These are phyloP conservation scores for Trichoderma brevicompactum DNA, from an alignment of 2,329 filamentous ascomycete genomes.

Conservation along the genomic window DNA sequence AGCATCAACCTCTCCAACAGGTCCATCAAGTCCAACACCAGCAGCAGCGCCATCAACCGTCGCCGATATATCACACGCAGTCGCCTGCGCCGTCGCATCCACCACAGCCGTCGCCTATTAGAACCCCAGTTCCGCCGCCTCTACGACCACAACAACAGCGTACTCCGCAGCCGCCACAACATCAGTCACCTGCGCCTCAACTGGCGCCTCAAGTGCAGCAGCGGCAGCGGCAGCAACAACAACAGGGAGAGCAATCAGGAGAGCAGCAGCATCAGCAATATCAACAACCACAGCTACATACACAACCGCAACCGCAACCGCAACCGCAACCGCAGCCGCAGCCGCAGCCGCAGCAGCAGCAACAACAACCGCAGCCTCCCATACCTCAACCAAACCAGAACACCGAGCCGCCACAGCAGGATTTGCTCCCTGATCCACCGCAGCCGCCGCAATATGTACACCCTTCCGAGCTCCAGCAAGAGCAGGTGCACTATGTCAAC, in stretches of 20 bases:
- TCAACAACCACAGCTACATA: slow-evolving; percentile 30
- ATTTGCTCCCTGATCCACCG: slow-evolving; percentile 27
- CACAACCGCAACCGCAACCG: slow-evolving; percentile 32
- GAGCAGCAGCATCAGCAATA: slow-evolving; percentile 25
- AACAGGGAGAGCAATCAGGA: neutral
- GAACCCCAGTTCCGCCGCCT: slow-evolving; percentile 27
- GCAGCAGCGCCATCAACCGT: slow-evolving; percentile 38
- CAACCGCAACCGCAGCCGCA: slow-evolving; percentile 32
- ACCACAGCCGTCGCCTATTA: slow-evolving; percentile 29
- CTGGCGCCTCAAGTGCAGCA: slow-evolving; percentile 21
- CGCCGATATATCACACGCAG: slow-evolving; percentile 36
- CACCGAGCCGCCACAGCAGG: slow-evolving; percentile 8
- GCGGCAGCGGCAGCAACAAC: slow-evolving; percentile 26
- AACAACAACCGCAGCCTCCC: slow-evolving; percentile 29
- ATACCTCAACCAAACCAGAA: slow-evolving; percentile 4
- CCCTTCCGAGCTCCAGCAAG: slow-evolving; percentile 32
- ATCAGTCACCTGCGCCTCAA: slow-evolving; percentile 17
- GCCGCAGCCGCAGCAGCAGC: slow-evolving; percentile 35
- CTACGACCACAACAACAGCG: slow-evolving; percentile 30
- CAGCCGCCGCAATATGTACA: slow-evolving; percentile 34
- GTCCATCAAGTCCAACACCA: slow-evolving; percentile 40
- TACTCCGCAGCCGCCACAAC: slow-evolving; percentile 26
- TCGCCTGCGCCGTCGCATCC: slow-evolving; percentile 32
- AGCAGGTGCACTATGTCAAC: slow-evolving; percentile 44
- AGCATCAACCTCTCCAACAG: slow-evolving; percentile 37